Evolutionary conservation across 2,329 filamentous ascomycete species (phyloP), one percentile per base, ranked within the genome.

Genomic region (Trichophyton rubrum): DNA sequence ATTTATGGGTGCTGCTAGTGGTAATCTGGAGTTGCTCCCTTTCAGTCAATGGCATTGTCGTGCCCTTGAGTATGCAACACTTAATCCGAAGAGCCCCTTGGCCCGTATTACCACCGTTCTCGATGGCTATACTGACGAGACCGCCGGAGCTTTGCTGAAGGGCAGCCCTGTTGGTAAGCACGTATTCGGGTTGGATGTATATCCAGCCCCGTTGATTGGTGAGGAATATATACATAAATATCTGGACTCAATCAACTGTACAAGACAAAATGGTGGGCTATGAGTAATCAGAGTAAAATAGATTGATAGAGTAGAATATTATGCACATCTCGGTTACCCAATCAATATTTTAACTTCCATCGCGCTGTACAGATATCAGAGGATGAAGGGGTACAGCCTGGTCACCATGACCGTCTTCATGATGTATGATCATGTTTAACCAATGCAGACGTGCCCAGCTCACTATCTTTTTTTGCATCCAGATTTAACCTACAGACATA

Each of bases 61-160:
- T 13, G 53, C 53, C 15, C 53, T 56, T n/a, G 53, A 56, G 27
- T 56, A 56, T 35, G 53, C 53, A 15, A 3, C 24, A 40, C 22
- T 7, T 1, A 24, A 56, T 13, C 53, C 53, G 15, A 56, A 35
- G 24, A 38, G 53, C 24, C n/a, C 53, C 8, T 30, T 56, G 4
- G 53, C 53, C 35, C 53, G 53, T 27, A 56, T 56, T 11, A 56
- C 53, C 15, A 56, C 53, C 9, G 33, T 56, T 30, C 27, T 56
- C 20, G 53, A 56, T 56, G 53, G 53, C 20, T 56, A 56, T 30
- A 56, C 53, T 3, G 24, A 56, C n/a, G 30, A 30, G 20, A 56
- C 53, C n/a, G 53, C 53, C 15, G 53, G 53, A 13, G 53, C 2
- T 17, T 56, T 56, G 11, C n/a, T 56, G n/a, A 56, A 56, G 20